These are phyloP conservation scores for Chionographis japonica DNA, from an alignment of 106 monocot species.

Conservation along the genomic window DNA sequence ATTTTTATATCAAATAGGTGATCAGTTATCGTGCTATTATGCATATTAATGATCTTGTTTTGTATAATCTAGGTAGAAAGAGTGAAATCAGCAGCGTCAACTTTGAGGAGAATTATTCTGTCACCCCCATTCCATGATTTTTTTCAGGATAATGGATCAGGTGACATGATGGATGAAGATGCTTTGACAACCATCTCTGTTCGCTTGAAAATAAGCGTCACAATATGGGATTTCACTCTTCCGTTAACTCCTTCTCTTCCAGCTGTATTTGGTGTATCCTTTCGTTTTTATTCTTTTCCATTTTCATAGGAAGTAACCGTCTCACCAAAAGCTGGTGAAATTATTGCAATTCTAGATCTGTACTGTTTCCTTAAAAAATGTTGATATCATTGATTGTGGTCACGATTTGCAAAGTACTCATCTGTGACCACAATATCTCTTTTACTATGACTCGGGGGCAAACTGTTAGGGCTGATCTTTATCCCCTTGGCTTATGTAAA, in stretches of 20 bases:
- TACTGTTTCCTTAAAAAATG: too few relatives aligned
- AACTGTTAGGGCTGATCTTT: too few relatives aligned
- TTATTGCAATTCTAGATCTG: too few relatives aligned
- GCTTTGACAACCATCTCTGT: conserved; percentile 47
- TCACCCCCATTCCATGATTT: conserved; percentile 58
- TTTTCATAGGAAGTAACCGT: too few relatives aligned
- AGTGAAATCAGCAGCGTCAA: conserved; percentile 47
- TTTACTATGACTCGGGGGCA: too few relatives aligned
- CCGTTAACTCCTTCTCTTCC: conserved; percentile 93
- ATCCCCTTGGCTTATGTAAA: too few relatives aligned
- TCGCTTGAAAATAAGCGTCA: conserved; percentile 63
- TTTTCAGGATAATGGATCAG: conserved; percentile 37
- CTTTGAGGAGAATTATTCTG: conserved; percentile 60
- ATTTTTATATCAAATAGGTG: too few relatives aligned
- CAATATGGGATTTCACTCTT: conserved; percentile 95
- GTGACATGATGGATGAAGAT: conserved; percentile 96
- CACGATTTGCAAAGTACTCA: too few relatives aligned
- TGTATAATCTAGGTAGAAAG: conserved; percentile 54
- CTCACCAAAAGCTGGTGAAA: too few relatives aligned
- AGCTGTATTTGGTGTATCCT: conserved; percentile 99
- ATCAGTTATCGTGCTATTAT: neutral
- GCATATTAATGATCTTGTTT: conserved; percentile 10
- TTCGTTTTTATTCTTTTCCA: conserved; percentile 6
- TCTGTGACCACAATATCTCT: too few relatives aligned
- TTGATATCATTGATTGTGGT: too few relatives aligned